These are phyloP conservation scores for Yamadazyma siamensis DNA, from an alignment of 1,139 yeast species.

Conservation along the genomic window DNA sequence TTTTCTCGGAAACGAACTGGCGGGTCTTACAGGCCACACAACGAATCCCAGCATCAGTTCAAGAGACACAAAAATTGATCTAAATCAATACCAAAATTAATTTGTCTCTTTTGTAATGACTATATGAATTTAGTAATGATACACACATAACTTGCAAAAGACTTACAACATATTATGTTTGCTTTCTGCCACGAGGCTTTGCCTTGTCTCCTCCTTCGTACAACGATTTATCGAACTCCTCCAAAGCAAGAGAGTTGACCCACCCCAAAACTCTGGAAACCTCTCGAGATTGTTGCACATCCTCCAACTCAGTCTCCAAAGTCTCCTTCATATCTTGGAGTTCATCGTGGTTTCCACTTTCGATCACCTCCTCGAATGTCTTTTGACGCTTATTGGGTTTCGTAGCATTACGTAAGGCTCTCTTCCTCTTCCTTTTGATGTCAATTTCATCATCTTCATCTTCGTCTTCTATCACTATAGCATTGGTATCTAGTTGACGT, in stretches of 20 bases:
- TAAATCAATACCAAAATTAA: no score
- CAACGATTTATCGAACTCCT: slow-evolving; percentile 47
- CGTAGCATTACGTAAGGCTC: slow-evolving; percentile 14
- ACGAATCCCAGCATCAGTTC: not conserved
- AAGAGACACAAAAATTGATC: no score
- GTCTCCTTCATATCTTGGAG: slow-evolving; percentile 27
- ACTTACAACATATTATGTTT: no score
- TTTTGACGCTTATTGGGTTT: slow-evolving; percentile 18
- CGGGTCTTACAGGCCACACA: no score
- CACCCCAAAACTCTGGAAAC: slow-evolving; percentile 51
- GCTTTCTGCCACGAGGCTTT: slow-evolving; percentile 14
- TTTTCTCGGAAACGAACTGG: slow-evolving; percentile 39
- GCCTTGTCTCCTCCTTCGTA: slow-evolving; percentile 54
- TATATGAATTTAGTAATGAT: no score
- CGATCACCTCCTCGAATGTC: slow-evolving; percentile 26
- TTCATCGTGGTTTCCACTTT: slow-evolving; percentile 22
- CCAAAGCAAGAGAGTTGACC: slow-evolving; percentile 59
- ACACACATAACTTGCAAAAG: no score
- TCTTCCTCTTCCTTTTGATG: slow-evolving; percentile 15
- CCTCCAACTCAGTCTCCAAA: slow-evolving; percentile 30
- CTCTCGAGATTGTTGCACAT: slow-evolving; percentile 36
- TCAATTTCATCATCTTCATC: slow-evolving; percentile 21
- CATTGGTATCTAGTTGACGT: slow-evolving; percentile 5
- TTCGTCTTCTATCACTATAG: slow-evolving; percentile 1
- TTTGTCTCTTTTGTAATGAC: no score